Percentiles rank a stretch among this genome's conserved stretches.
phyloP scores from a whole-genome alignment of 305 asterid species.

The Fraxinus sp. region DNA sequence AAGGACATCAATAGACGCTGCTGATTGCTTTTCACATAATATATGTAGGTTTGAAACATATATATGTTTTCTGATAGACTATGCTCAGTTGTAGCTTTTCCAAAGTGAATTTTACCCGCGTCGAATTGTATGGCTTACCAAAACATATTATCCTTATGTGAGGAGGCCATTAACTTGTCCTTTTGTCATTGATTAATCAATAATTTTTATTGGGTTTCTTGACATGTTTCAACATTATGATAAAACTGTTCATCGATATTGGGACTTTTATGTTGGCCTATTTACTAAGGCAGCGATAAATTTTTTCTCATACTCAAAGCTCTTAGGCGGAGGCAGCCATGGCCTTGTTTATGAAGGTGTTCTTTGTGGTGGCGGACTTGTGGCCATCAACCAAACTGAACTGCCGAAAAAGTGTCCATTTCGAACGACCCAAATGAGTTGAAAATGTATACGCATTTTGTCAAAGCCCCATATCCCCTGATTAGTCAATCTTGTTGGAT shows the following conservation, averaged over 20 bases:
- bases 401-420: constrained; percentile 17
- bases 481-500: constrained; percentile 72
- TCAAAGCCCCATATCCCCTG: constrained; percentile 65
- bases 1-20: constrained; percentile 8
- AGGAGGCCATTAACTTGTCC: constrained; percentile 9
- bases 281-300: background rate
- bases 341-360: constrained; percentile 61
- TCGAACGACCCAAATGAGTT: constrained; percentile 46
- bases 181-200: constrained; percentile 10
- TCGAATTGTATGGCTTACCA: background rate
- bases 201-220: background rate
- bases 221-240: background rate
- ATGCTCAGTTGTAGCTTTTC: constrained; percentile 4
- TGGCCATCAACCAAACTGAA: constrained; percentile 65
- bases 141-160: background rate
- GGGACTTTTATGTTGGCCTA: background rate
- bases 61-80: background rate
- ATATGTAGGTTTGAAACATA: constrained; percentile 7
- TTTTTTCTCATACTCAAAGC: constrained; percentile 14
- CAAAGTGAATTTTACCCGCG: background rate
- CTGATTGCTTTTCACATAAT: constrained; percentile 5
- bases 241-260: background rate
- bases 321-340: constrained; percentile 32
- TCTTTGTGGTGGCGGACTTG: constrained; percentile 44
- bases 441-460: constrained; percentile 7